A percentile compares a stretch with the other conserved stretches of the same genome.
These are phyloP conservation scores for Babesia caballi DNA, from an alignment of 169 alveolate genomes.

Conservation along the genomic window DNA sequence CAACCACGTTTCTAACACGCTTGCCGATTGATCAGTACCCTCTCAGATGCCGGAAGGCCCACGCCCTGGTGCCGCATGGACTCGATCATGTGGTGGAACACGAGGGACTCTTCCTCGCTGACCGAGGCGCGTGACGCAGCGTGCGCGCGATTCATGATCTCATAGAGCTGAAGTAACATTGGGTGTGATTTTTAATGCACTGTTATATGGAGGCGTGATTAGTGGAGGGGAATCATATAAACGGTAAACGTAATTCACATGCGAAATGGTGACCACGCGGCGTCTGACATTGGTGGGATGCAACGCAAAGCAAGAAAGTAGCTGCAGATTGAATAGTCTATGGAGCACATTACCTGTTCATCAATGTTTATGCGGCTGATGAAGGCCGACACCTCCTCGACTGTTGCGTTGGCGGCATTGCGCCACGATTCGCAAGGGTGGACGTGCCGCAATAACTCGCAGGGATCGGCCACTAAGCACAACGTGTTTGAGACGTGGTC, in stretches of 20 bases:
- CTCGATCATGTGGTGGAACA: slow-evolving; percentile 69
- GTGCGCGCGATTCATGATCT: slow-evolving; percentile 47
- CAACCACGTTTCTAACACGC: not conserved
- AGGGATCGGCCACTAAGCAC: slow-evolving; percentile 75
- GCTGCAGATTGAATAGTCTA: not conserved
- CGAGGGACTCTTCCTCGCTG: slow-evolving; percentile 66
- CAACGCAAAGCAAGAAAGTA: not conserved
- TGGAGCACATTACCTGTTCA: slow-evolving; percentile 20
- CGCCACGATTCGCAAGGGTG: slow-evolving; percentile 68
- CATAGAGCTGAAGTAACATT: slow-evolving; percentile 49
- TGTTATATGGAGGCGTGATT: too few species aligned
- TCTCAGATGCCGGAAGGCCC: slow-evolving; percentile 48
- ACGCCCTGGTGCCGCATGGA: slow-evolving; percentile 80
- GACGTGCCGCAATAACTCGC: slow-evolving; percentile 67
- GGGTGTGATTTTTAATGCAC: not conserved
- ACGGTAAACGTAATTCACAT: too few species aligned
- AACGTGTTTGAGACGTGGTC: slow-evolving; percentile 73
- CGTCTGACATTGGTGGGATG: too few species aligned
- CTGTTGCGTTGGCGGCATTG: slow-evolving; percentile 64
- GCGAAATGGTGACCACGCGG: too few species aligned
- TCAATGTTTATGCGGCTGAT: slow-evolving; percentile 69
- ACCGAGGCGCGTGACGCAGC: slow-evolving; percentile 7
- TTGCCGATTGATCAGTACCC: slow-evolving; percentile 34
- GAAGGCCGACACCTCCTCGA: slow-evolving; percentile 64
- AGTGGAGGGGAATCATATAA: too few species aligned